phyloP scores from a whole-genome alignment of 1,284 basidiomycete genomes.

The Apiotrichum veenhuisii region DNA sequence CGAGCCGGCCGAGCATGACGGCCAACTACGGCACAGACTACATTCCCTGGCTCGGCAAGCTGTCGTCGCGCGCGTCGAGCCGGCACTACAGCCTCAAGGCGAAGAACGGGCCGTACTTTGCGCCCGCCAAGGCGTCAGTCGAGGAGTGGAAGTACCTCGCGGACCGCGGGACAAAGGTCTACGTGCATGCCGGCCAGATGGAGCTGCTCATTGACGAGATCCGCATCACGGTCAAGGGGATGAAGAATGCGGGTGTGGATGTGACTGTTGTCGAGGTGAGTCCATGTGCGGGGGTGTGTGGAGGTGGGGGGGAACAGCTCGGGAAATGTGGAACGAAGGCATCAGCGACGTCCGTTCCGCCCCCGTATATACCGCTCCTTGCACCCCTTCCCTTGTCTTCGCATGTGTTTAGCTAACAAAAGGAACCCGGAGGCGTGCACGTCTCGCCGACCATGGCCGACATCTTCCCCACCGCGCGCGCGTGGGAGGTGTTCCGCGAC shows the following conservation, averaged over 20 bases:
- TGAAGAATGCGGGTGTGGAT: constrained; percentile 9
- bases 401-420: background rate
- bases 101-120: constrained; percentile 6
- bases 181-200: constrained; percentile 10
- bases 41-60: constrained; percentile 3
- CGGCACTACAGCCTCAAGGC: constrained; percentile 7
- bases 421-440: background rate
- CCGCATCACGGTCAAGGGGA: constrained; percentile 6
- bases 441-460: background rate
- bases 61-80: background rate
- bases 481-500: background rate
- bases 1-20: background rate
- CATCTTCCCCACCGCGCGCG: background rate
- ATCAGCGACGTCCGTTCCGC: no score
- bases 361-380: no score
- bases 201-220: constrained; percentile 18
- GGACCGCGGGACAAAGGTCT: constrained; percentile 3
- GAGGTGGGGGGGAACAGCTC: no score
- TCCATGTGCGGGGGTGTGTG: background rate
- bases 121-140: constrained; percentile 1
- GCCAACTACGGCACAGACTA: constrained; percentile 12
- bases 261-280: constrained; percentile 10
- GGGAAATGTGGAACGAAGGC: no score
- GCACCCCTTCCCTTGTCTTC: background rate
- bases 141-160: constrained; percentile 7